phyloP scores from a whole-genome alignment of 352 stramenopile genomes.

The Phytophthora fragariaefolia region DNA sequence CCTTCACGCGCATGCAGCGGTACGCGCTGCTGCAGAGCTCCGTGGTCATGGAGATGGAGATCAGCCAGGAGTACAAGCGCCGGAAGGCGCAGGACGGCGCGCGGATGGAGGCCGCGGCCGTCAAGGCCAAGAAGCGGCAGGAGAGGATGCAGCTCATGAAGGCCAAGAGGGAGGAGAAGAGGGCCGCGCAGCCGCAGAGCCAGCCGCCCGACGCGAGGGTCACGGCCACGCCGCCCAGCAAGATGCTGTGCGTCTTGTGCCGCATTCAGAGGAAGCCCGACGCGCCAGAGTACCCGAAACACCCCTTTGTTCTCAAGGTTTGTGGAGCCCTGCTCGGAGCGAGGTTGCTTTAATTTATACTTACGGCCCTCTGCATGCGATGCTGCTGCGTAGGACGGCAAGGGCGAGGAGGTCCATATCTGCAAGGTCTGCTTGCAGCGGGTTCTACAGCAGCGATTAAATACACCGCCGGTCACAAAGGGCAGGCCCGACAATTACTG shows the following conservation, averaged over 20 bases:
- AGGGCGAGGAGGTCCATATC: constrained; percentile 52
- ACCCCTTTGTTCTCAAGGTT: constrained; percentile 82
- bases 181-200: neutral
- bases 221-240: constrained; percentile 22
- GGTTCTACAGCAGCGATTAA: constrained; percentile 48
- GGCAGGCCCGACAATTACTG: constrained; percentile 43
- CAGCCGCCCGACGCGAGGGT: constrained; percentile 8
- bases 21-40: constrained; percentile 60
- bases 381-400: constrained; percentile 48
- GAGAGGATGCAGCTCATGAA: constrained; percentile 16
- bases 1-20: constrained; percentile 48
- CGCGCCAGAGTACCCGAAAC: constrained; percentile 48
- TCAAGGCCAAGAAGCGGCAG: constrained; percentile 26
- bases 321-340: neutral
- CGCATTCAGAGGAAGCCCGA: constrained; percentile 37
- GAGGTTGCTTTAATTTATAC: neutral
- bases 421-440: constrained; percentile 76
- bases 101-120: constrained; percentile 12
- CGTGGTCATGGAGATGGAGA: constrained; percentile 63
- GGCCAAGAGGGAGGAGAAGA: constrained; percentile 15
- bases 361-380: neutral
- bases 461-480: constrained; percentile 13
- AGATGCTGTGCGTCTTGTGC: constrained; percentile 59
- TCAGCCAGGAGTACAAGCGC: constrained; percentile 40
- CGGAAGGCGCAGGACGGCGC: constrained; percentile 17